phyloP scores from a whole-genome alignment of 83 land plant species.

The Isoetes engelmannii region DNA sequence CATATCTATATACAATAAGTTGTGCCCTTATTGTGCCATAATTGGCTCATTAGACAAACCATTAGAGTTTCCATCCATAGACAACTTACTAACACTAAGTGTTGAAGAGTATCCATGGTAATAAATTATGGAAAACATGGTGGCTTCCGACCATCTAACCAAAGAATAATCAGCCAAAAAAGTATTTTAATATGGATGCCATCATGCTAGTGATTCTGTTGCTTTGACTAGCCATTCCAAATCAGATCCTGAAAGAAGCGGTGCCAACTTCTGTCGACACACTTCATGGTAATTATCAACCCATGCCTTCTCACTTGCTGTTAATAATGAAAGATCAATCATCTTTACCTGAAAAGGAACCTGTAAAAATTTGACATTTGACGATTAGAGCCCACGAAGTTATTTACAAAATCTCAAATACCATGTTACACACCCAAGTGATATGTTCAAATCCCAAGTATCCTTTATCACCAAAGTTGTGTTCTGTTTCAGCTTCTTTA shows the following conservation, averaged over 20 bases:
- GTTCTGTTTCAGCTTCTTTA: slow-evolving; percentile 72
- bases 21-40: too few relatives aligned
- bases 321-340: slow-evolving; percentile 30
- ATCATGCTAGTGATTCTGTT: slow-evolving; percentile 29
- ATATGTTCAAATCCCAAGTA: slow-evolving; percentile 88
- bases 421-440: slow-evolving; percentile 73
- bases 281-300: slow-evolving; percentile 30
- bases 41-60: too few relatives aligned
- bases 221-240: slow-evolving; percentile 35
- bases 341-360: slow-evolving; percentile 40
- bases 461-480: slow-evolving; percentile 91
- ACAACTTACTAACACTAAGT: too few relatives aligned
- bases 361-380: slow-evolving; percentile 7
- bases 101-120: too few relatives aligned
- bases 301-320: slow-evolving; percentile 30
- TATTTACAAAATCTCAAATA: not conserved
- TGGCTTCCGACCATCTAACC: too few relatives aligned
- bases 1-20: too few relatives aligned
- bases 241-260: slow-evolving; percentile 27
- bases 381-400: not conserved
- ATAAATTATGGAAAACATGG: too few relatives aligned
- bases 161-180: too few relatives aligned
- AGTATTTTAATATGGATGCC: not conserved
- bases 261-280: slow-evolving; percentile 32
- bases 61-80: too few relatives aligned